A percentile compares a stretch with the other conserved stretches of the same genome.
phyloP scores from a whole-genome alignment of 345 rosid genomes.

The Corchorus capsularis region DNA sequence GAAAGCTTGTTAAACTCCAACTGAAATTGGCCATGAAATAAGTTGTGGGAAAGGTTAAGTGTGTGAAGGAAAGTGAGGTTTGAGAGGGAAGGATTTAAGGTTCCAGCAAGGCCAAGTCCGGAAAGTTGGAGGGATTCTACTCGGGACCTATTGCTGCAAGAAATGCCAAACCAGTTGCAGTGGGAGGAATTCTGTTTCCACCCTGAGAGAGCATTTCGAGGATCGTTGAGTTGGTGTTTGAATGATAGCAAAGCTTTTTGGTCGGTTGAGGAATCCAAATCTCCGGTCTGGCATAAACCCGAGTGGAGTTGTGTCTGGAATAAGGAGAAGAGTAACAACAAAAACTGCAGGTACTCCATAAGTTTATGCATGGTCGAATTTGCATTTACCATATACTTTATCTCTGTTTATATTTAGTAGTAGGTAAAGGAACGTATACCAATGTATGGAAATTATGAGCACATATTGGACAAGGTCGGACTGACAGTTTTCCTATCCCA shows the following conservation, averaged over 20 bases:
- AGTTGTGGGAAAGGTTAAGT: constrained; percentile 21
- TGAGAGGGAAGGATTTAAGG: background rate
- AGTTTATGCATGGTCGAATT: background rate
- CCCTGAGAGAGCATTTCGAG: constrained; percentile 24
- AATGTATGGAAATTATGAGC: too few species aligned
- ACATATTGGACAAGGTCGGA: too few species aligned
- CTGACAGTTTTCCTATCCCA: too few species aligned
- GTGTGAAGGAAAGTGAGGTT: constrained; percentile 14
- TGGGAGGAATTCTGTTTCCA: constrained; percentile 30
- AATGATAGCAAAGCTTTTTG: constrained; percentile 29
- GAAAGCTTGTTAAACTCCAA: constrained; percentile 12
- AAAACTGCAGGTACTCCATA: constrained; percentile 9
- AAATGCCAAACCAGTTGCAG: constrained; percentile 26
- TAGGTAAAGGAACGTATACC: too few species aligned
- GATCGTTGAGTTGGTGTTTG: constrained; percentile 23
- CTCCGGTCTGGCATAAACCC: constrained; percentile 5
- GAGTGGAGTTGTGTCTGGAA: background rate
- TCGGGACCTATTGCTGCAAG: constrained; percentile 16
- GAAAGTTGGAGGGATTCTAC: constrained; percentile 13
- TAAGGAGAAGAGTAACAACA: constrained; percentile 3
- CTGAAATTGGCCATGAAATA: background rate
- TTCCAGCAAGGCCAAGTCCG: constrained; percentile 1
- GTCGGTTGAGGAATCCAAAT: constrained; percentile 20
- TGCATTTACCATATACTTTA: background rate
- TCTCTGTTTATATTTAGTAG: background rate